These are phyloP conservation scores for Acidiella bohemica DNA, from an alignment of 495 filamentous ascomycete genomes.

Conservation along the genomic window DNA sequence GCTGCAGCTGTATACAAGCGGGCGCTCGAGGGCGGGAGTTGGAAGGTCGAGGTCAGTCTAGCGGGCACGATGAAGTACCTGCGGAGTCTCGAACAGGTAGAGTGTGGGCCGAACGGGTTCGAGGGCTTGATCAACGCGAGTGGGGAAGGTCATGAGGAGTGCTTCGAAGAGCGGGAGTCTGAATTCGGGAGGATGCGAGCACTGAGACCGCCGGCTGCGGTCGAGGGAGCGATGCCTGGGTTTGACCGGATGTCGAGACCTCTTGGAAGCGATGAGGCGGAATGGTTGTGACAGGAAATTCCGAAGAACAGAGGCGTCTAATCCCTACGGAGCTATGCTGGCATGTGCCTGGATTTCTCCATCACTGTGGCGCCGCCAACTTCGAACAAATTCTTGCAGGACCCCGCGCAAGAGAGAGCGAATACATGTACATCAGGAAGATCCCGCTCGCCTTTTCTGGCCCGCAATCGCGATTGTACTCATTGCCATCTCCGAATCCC, in stretches of 20 bases:
- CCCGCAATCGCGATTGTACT: too few relatives aligned
- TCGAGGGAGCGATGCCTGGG: slow-evolving; percentile 17
- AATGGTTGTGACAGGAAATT: slow-evolving; percentile 22
- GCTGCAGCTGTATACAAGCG: slow-evolving; percentile 20
- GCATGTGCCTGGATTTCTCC: too few relatives aligned
- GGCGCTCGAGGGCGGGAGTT: slow-evolving; percentile 16
- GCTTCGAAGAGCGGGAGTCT: slow-evolving; percentile 16
- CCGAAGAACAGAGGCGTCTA: too few relatives aligned
- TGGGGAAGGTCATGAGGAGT: slow-evolving; percentile 12
- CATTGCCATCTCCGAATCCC: slow-evolving; percentile 6
- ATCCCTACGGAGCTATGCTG: too few relatives aligned
- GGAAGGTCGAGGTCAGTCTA: slow-evolving; percentile 25
- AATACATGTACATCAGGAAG: too few relatives aligned
- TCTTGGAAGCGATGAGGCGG: slow-evolving; percentile 20
- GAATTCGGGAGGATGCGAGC: slow-evolving; percentile 19
- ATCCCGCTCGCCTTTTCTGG: too few relatives aligned
- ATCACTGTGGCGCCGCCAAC: too few relatives aligned
- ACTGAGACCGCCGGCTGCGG: slow-evolving; percentile 19
- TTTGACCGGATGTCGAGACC: slow-evolving; percentile 24
- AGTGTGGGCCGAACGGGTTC: neutral
- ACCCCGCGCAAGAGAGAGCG: too few relatives aligned
- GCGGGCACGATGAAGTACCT: slow-evolving; percentile 25
- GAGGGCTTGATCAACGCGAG: slow-evolving; percentile 12
- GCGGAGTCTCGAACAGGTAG: slow-evolving; percentile 19
- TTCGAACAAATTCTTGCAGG: too few relatives aligned